Evolutionary conservation across 1,284 basidiomycete genomes (phyloP), one percentile per base, ranked within the genome.

Genomic region (Cutaneotrichosporon sp.): DNA sequence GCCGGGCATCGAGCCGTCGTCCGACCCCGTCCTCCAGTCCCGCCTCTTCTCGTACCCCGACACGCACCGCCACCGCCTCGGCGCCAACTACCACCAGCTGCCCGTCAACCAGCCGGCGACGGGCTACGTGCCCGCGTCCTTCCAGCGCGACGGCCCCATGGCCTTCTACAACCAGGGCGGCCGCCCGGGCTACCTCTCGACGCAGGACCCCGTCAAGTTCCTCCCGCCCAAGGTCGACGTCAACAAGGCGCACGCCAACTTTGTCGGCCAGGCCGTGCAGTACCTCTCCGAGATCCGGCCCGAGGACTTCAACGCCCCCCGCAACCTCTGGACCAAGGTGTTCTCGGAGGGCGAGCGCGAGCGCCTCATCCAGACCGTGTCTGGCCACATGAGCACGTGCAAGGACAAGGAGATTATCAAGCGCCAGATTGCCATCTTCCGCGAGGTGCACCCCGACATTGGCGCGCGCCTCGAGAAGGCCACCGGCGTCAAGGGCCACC

Each of bases 11-110:
- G 94, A 95, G 82, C 85, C 92, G 34, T 88, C 89, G 18, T 85
- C 87, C 34, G 93, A 97, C 80, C 94, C 94, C 29, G 89, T 97
- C 65, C 83, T 97, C 66, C 93, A 97, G 78, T 89, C 89, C 20
- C 90, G 94, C 66, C 85, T 95, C 45, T 97, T 95, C 87, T 91
- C 91, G 7, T 97, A 97, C 83, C 91, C 92, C 2, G 94, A 97
- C 77, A 91, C 93, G 9, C 92, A 95, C 78, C 87, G 92, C 63
- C 88, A 94, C 82, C 87, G 79, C 27, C 68, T 77, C 59, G 72
- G 72, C n/a, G 66, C 79, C 60, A 97, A 95, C 84, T 95, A 95
- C 83, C 79, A 87, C 72, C 91, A 95, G 76, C 82, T 97, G 14
- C 93, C 93, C 5, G 89, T 95, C 75, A 97, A 97, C 77, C 84